Base-by-base conservation (phyloP, 495 filamentous ascomycete species). In the Apodospora peruviana region DNA sequence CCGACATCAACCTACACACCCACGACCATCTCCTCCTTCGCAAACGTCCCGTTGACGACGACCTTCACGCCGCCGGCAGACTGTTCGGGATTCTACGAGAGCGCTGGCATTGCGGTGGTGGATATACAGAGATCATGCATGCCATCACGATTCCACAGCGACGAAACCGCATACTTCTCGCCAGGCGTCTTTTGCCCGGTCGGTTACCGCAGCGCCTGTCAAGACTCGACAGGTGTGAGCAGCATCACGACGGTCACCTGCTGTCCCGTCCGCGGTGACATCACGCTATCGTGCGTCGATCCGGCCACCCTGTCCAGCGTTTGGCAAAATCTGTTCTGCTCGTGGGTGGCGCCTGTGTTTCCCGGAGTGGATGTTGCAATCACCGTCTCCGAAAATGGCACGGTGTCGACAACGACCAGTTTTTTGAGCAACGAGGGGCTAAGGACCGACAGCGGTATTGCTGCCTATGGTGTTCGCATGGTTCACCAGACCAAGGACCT, bases 241-340 rank as follows among this genome's bases (percentile, higher is more conserved):
- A 50, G 44, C 22, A 56, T 62, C 47, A 60, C 59, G 7, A 65
- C 61, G 3, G 51, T 65, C 11, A 60, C 59, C 2, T 62, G 61
- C 36, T 65, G 56, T 36, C 61, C 56, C 8, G n/a, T 38, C 38
- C 20, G 43, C 10, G 45, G 22, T 35, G 32, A 36, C 43, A 37
- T 60, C 12, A 43, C 43, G 0, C 37, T 65, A 2, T 36, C 20
- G 1, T 65, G 59, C 37, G 53, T 55, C 29, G 42, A 54, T 19
- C 40, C 56, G 12, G 20, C 43, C 17, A 48, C 41, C 12, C 43
- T 62, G 5, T n/a, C 36, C 17, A 32, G 14, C 11, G 17, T 18
- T 3, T 65, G 46, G 51, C 42, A 35, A 8, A 52, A 40, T 20
- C 43, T 53, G 32, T 60, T 52, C 27, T 65, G 59, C 47, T 55